phyloP scores from a whole-genome alignment of 257 asterid genomes.

The Lycium ferocissimum region DNA sequence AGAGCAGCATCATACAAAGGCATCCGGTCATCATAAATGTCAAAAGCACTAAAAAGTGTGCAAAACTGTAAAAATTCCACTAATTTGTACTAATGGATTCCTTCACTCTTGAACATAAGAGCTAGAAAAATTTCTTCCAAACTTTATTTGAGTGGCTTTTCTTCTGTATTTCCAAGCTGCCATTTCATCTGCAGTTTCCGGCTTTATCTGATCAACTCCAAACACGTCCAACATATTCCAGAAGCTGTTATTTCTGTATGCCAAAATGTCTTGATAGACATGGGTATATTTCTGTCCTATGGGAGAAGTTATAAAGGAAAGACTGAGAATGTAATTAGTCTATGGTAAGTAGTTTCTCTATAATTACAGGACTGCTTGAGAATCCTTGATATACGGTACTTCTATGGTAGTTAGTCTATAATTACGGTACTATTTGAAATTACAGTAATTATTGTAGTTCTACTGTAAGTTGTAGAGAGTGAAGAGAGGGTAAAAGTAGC shows the following conservation, averaged over 20 bases:
- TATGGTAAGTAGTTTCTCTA: not conserved
- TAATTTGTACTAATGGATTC: not conserved
- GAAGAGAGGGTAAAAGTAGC: not conserved
- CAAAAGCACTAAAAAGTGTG: not conserved
- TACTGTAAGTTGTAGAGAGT: not conserved
- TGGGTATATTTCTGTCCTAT: not conserved
- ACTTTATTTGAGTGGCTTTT: not conserved
- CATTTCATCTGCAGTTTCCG: not conserved
- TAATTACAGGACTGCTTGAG: no score
- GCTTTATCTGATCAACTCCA: not conserved
- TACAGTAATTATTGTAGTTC: no score
- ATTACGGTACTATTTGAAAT: no score
- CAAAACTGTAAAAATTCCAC: not conserved
- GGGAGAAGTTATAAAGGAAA: not conserved
- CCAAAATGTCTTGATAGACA: not conserved
- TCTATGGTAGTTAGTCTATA: no score
- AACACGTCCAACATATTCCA: not conserved
- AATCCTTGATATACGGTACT: no score
- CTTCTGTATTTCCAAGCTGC: constrained; percentile 2
- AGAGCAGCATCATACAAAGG: not conserved
- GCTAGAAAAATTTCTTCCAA: not conserved
- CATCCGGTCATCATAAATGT: not conserved
- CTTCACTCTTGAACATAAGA: not conserved
- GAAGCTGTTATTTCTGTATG: not conserved
- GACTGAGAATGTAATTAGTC: no score